Evolutionary conservation across 768 basidiomycete genomes (phyloP), one percentile per base, ranked within the genome.

Genomic region (Auriscalpium vulgare): DNA sequence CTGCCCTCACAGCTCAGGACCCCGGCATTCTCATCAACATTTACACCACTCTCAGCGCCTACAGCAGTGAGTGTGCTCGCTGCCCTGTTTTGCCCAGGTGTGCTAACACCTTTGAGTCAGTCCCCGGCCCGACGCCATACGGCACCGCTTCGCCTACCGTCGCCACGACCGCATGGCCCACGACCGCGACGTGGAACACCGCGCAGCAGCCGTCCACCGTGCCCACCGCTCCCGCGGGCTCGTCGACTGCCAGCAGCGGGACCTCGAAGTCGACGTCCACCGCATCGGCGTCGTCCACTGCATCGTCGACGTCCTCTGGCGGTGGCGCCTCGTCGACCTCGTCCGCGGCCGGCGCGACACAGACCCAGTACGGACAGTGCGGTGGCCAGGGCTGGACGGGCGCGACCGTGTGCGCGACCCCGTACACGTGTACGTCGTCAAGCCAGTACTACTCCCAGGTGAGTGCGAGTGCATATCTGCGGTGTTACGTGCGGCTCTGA

Each of bases 121-220:
- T 79, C 59, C 78, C 77, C 38, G 78, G 78, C 52, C 78, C 78
- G 3, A 71, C 76, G 45, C 73, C 81, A 17, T 81, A 78, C 65
- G 76, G 72, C 29, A 68, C 68, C 19, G 56, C 74, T 17, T 70
- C 71, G 16, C 68, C 75, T 7, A 52, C 75, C 7, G 69, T 76
- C 29, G 78, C 74, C 11, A 68, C 68, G 17, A 77, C 76, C 21
- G 55, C 74, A 3, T 80, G 63, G 58, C 75, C 77, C 13, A 74
- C 74, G 4, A 75, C 76, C 23, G 76, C 78, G 14, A 78, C 77
- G 16, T 79, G 76, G 76, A 75, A 76, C 67, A 78, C 77, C 10
- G 73, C 74, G 3, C 65, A 68, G 10, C 78, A 78, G 62, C 77
- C 79, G 23, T 65, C 70, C 47, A 74, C 77, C 21, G 73, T 75